Conservation (phyloP, 2,329 filamentous ascomycete genomes). For the Neospermospora avenae region DNA sequence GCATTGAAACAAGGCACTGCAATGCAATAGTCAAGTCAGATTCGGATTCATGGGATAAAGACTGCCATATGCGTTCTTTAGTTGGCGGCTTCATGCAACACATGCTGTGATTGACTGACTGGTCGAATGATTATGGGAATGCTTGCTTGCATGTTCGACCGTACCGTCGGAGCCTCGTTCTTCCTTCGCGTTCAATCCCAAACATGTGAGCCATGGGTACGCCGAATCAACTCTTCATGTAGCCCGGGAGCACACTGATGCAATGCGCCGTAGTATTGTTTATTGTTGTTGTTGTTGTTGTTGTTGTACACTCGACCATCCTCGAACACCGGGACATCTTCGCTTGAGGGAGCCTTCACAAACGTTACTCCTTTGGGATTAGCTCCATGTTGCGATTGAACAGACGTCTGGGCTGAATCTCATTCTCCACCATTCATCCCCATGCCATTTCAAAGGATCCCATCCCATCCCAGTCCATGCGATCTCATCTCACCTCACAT, state of each 20-base stretch:
- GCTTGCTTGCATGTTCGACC: not conserved
- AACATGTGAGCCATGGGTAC: not conserved
- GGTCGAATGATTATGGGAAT: not conserved
- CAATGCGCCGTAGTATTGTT: not conserved
- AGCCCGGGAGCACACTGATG: not conserved
- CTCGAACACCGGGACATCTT: not conserved
- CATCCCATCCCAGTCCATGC: not conserved
- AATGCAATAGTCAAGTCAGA: not conserved
- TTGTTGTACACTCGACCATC: not conserved
- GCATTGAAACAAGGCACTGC: conserved; percentile 14
- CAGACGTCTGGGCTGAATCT: not conserved
- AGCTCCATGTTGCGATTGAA: not conserved
- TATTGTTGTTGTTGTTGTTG: not conserved
- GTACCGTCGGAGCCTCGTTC: not conserved
- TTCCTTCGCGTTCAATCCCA: not conserved
- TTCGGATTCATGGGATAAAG: not conserved
- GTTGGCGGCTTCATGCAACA: too few relatives aligned
- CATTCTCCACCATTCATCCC: not conserved
- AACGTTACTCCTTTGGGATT: not conserved
- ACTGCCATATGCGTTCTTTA: not conserved
- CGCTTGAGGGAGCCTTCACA: not conserved
- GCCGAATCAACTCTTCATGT: not conserved
- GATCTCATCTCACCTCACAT: not conserved
- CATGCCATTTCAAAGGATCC: not conserved
- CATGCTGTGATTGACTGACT: not conserved